These are phyloP conservation scores for Jaltomata sinuosa DNA, from an alignment of 257 asterid genomes.

Conservation along the genomic window DNA sequence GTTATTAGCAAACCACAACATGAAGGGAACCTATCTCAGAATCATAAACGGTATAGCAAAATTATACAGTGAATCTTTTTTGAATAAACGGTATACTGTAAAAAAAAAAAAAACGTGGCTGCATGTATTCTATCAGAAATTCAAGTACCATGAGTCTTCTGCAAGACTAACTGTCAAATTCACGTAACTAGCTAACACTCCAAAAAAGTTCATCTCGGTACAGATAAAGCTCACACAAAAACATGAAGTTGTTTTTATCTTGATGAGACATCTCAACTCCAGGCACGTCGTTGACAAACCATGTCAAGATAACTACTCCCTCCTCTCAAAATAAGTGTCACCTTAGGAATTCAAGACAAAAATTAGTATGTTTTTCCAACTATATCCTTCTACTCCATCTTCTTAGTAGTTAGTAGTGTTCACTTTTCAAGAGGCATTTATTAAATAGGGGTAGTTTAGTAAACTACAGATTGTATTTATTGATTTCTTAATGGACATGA, in stretches of 20 bases:
- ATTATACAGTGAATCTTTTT: not conserved
- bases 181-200: not conserved
- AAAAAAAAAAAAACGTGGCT: not conserved
- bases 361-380: too few species aligned
- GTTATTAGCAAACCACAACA: not conserved
- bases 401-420: too few species aligned
- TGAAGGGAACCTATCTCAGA: not conserved
- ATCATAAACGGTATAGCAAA: not conserved
- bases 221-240: not conserved
- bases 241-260: not conserved
- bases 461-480: too few species aligned
- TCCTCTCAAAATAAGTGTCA: too few species aligned
- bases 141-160: not conserved
- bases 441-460: too few species aligned
- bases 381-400: too few species aligned
- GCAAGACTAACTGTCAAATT: not conserved
- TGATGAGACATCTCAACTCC: not conserved
- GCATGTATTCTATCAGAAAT: not conserved
- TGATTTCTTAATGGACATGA: too few species aligned
- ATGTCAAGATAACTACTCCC: not conserved
- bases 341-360: too few species aligned
- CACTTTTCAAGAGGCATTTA: too few species aligned
- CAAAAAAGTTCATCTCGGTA: not conserved
- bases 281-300: not conserved
- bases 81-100: not conserved